Percentiles rank a stretch among this genome's conserved stretches.
Conservation (phyloP, 108 stramenopile genomes). For the Chaetoceros muelleri region DNA sequence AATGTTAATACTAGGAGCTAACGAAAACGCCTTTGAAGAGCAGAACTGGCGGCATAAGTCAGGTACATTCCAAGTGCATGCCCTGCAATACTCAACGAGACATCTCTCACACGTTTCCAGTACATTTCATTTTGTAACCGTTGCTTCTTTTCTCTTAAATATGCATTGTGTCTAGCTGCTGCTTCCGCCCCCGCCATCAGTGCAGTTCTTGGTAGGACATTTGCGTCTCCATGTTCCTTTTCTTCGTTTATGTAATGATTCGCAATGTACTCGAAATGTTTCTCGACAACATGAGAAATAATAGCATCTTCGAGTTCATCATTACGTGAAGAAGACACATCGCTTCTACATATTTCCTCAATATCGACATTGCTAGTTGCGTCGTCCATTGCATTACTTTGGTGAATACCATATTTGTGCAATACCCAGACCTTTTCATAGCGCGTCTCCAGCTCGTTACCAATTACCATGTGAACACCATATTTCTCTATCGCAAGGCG, state of each 20-base stretch:
- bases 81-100: constrained; percentile 25
- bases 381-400: not conserved
- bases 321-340: not conserved
- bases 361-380: constrained; percentile 10
- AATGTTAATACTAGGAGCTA: not conserved
- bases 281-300: constrained; percentile 48
- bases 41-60: constrained; percentile 28
- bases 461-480: constrained; percentile 92
- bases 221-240: not conserved
- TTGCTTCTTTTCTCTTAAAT: constrained; percentile 23
- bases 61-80: constrained; percentile 30
- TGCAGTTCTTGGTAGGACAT: constrained; percentile 7
- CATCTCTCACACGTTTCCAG: constrained; percentile 28
- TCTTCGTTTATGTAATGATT: constrained; percentile 9
- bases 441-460: constrained; percentile 83
- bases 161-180: constrained; percentile 19
- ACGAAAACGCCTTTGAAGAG: constrained; percentile 14
- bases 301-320: constrained; percentile 53
- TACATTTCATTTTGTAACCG: constrained; percentile 33
- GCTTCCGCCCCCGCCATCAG: constrained; percentile 26
- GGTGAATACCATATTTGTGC: constrained; percentile 3
- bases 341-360: constrained; percentile 17
- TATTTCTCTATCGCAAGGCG: constrained; percentile 75
- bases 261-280: constrained; percentile 78
- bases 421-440: constrained; percentile 73